Percentiles rank a stretch among this genome's conserved stretches.
phyloP scores from a whole-genome alignment of 2,329 filamentous ascomycete species.

The Didymellaceae sp. region DNA sequence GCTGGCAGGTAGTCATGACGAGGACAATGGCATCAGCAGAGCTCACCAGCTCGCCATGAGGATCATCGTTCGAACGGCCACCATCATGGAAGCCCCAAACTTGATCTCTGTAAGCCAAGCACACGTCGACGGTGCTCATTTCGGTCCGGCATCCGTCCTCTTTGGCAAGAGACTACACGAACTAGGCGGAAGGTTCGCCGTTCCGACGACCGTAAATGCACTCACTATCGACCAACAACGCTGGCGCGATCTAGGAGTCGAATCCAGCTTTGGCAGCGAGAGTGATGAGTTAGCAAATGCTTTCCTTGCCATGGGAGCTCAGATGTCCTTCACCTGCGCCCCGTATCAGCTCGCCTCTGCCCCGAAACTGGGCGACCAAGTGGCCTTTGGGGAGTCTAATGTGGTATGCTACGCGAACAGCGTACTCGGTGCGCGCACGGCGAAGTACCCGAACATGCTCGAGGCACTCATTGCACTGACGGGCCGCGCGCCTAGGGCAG shows the following conservation, averaged over 20 bases:
- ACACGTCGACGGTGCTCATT: constrained; percentile 56
- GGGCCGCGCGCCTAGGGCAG: constrained; percentile 45
- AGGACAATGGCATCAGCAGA: constrained; percentile 3
- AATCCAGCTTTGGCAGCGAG: constrained; percentile 36
- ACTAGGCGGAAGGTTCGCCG: constrained; percentile 45
- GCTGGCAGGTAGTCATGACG: constrained; percentile 35
- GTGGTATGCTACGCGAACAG: constrained; percentile 57
- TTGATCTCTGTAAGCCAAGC: constrained; percentile 51
- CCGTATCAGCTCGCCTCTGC: constrained; percentile 51
- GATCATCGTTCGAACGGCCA: constrained; percentile 49
- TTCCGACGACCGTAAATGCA: constrained; percentile 53
- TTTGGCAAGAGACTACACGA: constrained; percentile 48
- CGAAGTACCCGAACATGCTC: constrained; percentile 56
- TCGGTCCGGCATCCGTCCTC: constrained; percentile 47
- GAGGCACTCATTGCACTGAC: constrained; percentile 55
- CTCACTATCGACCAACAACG: constrained; percentile 53
- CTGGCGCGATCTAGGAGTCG: constrained; percentile 49
- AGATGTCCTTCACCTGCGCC: constrained; percentile 53
- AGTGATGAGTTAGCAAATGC: constrained; percentile 47
- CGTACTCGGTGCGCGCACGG: constrained; percentile 53
- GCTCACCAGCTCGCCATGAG: constrained; percentile 49
- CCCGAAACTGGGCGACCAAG: constrained; percentile 48
- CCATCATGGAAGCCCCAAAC: constrained; percentile 30
- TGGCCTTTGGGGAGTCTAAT: constrained; percentile 56
- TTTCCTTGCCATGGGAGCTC: constrained; percentile 52